Evolutionary conservation across 139 green algal species (phyloP), one percentile per base, ranked within the genome.

Genomic region (Tetradesmus lagerheimii): DNA sequence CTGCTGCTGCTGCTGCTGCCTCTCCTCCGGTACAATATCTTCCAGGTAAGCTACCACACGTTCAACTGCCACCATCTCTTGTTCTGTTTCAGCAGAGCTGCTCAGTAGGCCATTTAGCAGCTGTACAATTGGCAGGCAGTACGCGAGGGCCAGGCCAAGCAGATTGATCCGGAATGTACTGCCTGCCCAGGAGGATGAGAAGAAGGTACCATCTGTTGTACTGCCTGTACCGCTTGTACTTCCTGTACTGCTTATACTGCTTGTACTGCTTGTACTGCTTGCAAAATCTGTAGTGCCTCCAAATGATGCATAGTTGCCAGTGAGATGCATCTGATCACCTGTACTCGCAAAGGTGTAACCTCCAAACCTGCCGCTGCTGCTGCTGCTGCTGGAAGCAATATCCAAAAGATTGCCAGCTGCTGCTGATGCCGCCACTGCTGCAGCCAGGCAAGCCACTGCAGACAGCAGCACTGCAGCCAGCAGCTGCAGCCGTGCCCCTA

Each of bases 11-110:
- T 90, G 86, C 86, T 71, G 77, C 86, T 79, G 53, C 77, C 34
- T 50, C 37, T 95, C 39, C 20, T 89, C 85, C 34, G 71, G 74
- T n/a, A 4, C 31, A 6, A 83, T 77, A 4, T 64, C 41, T 6
- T 89, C 18, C 0, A 89, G 34, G 77, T 94, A 96, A 80, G 96
- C 89, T 20, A 87, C 41, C 9, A 98, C 57, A 1, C 97, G 90
- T 89, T 99, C 97, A n/a, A 98, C 94, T 20, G 96, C 85, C 86
- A 98, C 95, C 94, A 98, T 96, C 90, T 99, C 95, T 81, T 96
- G 91, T 85, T 98, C 96, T 20, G 94, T 97, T 92, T 98, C 95
- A 9, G 96, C 95, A 0, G 83, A 92, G 16, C 90, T 93, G 5
- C 93, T 96, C 1, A 99, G 92, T 35, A 98, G 83, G 27, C 94